phyloP scores from a whole-genome alignment of 2,329 filamentous ascomycete genomes.

The Aspergillus pseudonomiae region DNA sequence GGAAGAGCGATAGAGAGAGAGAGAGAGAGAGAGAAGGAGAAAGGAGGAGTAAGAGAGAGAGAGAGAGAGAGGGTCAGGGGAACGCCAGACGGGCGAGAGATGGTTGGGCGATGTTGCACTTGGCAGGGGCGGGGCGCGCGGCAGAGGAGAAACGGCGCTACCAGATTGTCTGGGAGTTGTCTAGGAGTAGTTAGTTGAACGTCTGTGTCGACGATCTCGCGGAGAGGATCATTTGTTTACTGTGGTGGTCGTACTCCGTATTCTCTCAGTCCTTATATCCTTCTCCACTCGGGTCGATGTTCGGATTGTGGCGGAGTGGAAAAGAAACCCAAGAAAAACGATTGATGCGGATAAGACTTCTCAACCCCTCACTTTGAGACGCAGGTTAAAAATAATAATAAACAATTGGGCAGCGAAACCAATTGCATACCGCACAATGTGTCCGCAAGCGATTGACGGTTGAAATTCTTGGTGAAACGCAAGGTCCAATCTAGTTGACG shows the following conservation, averaged over 20 bases:
- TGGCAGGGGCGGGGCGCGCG: slow-evolving; percentile 18
- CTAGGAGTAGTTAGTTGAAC: too few species aligned
- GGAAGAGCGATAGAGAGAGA: neutral
- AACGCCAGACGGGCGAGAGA: slow-evolving; percentile 9
- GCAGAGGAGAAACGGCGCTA: slow-evolving; percentile 17
- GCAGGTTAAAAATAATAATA: too few species aligned
- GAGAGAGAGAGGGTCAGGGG: slow-evolving; percentile 1
- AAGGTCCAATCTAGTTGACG: slow-evolving; percentile 3
- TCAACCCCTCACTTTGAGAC: too few species aligned
- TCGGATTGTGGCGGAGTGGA: neutral
- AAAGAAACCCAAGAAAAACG: neutral
- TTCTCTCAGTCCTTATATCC: too few species aligned
- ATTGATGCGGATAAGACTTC: too few species aligned
- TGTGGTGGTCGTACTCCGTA: too few species aligned
- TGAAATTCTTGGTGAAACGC: slow-evolving; percentile 2
- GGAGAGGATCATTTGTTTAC: too few species aligned
- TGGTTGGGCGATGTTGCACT: slow-evolving; percentile 6
- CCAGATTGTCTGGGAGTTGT: neutral
- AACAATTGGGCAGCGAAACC: neutral
- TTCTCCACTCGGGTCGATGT: too few species aligned
- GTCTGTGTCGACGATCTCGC: too few species aligned
- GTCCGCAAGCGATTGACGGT: neutral
- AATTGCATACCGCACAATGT: neutral
- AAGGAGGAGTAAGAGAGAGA: slow-evolving; percentile 5
- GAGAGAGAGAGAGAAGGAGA: neutral